Evolutionary conservation across 306 rosid genomes (phyloP).

Genomic region (Acacia acuminata): DNA sequence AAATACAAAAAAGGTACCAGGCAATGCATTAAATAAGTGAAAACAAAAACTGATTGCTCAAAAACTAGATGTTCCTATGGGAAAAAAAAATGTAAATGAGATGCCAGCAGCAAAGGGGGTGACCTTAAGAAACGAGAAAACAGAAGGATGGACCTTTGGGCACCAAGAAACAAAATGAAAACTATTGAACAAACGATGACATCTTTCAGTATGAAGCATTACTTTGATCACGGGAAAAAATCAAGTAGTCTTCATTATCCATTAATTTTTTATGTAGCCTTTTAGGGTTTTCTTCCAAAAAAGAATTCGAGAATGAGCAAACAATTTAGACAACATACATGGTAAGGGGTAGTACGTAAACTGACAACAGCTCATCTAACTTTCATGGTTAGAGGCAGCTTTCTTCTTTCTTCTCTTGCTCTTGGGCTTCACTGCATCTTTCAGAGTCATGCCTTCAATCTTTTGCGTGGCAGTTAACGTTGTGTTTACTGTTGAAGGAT

Average conservation of each 20-base stretch:
- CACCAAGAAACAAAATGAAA: not conserved
- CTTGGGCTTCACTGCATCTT: slow-evolving; percentile 68
- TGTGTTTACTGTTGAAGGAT: slow-evolving; percentile 9
- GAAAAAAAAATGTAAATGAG: not conserved
- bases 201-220: not conserved
- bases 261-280: not conserved
- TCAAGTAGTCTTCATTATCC: not conserved
- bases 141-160: not conserved
- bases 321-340: not conserved
- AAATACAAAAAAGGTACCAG: not conserved
- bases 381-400: slow-evolving; percentile 39
- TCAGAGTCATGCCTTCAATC: slow-evolving; percentile 46
- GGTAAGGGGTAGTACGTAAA: slow-evolving; percentile 4
- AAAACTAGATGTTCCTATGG: not conserved
- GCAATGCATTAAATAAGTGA: not conserved
- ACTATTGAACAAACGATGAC: not conserved
- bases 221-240: not conserved
- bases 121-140: not conserved
- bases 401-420: slow-evolving; percentile 33
- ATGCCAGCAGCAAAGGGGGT: not conserved
- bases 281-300: not conserved
- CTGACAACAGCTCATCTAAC: slow-evolving; percentile 38
- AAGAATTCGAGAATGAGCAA: not conserved
- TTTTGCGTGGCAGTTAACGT: slow-evolving; percentile 27
- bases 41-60: not conserved